Evolutionary conservation across 441 rosid species (phyloP).

Genomic region (Gossypium davidsonii): DNA sequence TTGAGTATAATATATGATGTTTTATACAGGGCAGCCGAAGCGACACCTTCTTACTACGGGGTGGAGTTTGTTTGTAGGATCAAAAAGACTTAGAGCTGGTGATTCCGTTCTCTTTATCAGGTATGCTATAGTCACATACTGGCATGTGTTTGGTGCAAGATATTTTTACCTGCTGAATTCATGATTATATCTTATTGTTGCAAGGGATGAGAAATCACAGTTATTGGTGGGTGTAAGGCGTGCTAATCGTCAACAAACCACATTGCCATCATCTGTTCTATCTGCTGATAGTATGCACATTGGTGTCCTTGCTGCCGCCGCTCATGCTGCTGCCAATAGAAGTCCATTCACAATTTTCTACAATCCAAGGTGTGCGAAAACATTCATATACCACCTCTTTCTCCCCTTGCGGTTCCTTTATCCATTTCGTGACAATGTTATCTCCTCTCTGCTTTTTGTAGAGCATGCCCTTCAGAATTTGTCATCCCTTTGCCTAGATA

Average conservation of each 20-base stretch:
- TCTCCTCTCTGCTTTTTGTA: constrained; percentile 20
- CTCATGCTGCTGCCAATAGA: constrained; percentile 88
- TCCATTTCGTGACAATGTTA: background rate
- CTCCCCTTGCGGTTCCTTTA: background rate
- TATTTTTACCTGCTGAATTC: background rate
- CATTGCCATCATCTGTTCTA: constrained; percentile 88
- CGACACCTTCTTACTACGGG: constrained; percentile 98
- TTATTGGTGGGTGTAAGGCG: constrained; percentile 88
- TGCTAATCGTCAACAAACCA: constrained; percentile 84
- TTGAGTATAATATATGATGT: background rate
- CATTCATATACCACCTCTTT: background rate
- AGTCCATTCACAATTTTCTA: constrained; percentile 86
- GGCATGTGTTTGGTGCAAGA: background rate
- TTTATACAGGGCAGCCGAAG: constrained; percentile 83
- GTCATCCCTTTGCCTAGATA: constrained; percentile 72
- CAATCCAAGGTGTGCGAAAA: constrained; percentile 67
- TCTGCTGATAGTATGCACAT: constrained; percentile 99
- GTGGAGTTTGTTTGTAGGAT: constrained; percentile 93
- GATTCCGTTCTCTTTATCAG: constrained; percentile 92
- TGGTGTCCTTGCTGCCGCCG: constrained; percentile 98
- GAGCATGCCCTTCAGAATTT: constrained; percentile 94
- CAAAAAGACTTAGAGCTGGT: constrained; percentile 91
- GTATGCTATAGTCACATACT: constrained; percentile 26
- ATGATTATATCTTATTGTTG: background rate
- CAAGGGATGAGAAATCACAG: constrained; percentile 90